These are phyloP conservation scores for Pilobolus umbonatus DNA, from an alignment of 192 early-diverging fungal genomes.

Conservation along the genomic window DNA sequence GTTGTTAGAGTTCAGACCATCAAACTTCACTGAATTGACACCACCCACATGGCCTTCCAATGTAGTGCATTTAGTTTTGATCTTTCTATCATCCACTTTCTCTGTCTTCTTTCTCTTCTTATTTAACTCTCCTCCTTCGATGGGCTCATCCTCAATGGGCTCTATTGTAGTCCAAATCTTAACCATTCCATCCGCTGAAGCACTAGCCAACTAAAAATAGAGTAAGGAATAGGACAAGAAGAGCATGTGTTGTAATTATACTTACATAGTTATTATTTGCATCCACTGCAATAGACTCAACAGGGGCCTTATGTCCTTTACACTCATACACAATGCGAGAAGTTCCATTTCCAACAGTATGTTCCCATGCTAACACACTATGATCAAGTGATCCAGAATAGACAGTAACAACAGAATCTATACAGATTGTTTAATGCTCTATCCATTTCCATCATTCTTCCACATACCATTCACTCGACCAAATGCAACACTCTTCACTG, in stretches of 20 bases:
- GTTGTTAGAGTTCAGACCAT: slow-evolving; percentile 50
- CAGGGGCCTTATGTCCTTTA: slow-evolving; percentile 73
- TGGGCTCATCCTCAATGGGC: slow-evolving; percentile 44
- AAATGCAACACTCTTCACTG: slow-evolving; percentile 78
- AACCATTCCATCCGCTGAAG: slow-evolving; percentile 73
- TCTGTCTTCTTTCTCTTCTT: slow-evolving; percentile 52
- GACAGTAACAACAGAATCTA: slow-evolving; percentile 42
- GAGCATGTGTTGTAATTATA: neutral
- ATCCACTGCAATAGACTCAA: slow-evolving; percentile 72
- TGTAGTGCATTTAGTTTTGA: slow-evolving; percentile 38
- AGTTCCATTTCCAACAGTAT: slow-evolving; percentile 36
- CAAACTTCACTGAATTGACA: slow-evolving; percentile 70
- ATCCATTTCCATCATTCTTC: neutral
- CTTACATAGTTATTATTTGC: slow-evolving; percentile 39
- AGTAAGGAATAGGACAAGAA: neutral
- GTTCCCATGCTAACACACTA: slow-evolving; percentile 63
- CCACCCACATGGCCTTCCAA: slow-evolving; percentile 73
- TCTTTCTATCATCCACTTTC: slow-evolving; percentile 36
- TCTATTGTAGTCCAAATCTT: slow-evolving; percentile 71
- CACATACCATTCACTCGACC: slow-evolving; percentile 49
- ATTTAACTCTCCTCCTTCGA: slow-evolving; percentile 11
- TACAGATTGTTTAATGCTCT: neutral
- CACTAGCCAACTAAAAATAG: slow-evolving; percentile 57
- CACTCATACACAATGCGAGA: slow-evolving; percentile 60
- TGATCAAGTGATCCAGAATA: slow-evolving; percentile 63